phyloP scores from a whole-genome alignment of 163 green algal genomes.

The Scenedesmus sp. region DNA sequence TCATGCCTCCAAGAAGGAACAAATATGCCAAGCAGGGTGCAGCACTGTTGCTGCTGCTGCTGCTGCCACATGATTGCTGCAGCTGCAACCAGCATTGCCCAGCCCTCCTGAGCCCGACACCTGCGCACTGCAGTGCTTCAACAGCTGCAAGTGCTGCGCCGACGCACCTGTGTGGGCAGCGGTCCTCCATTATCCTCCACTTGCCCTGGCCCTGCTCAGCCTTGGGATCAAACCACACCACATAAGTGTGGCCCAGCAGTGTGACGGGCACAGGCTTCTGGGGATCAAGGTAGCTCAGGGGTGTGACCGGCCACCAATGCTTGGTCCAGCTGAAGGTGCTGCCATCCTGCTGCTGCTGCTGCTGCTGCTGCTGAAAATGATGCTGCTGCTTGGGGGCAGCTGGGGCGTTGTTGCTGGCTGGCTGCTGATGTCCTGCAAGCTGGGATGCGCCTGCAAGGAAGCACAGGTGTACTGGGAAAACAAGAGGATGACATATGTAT shows the following conservation, averaged over 20 bases:
- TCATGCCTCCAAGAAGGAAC: no score
- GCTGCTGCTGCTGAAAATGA: no score
- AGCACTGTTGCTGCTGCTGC: slow-evolving; percentile 15
- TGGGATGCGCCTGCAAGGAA: not conserved
- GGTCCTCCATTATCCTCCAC: slow-evolving; percentile 50
- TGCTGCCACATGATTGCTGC: no score
- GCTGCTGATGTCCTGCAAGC: not conserved
- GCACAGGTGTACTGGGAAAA: not conserved
- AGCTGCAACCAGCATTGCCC: no score
- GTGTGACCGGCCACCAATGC: slow-evolving; percentile 49
- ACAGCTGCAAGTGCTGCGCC: not conserved
- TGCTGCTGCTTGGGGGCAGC: not conserved
- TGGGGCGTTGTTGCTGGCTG: not conserved
- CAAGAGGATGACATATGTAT: not conserved
- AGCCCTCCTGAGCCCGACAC: no score
- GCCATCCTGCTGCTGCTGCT: slow-evolving; percentile 9
- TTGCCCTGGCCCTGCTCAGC: slow-evolving; percentile 5
- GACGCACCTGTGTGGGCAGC: slow-evolving; percentile 37
- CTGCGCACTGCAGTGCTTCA: not conserved
- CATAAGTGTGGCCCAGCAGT: slow-evolving; percentile 58
- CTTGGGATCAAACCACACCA: slow-evolving; percentile 55
- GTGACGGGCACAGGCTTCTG: slow-evolving; percentile 49
- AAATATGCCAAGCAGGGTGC: no score
- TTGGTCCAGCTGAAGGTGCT: slow-evolving; percentile 50
- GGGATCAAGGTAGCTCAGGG: slow-evolving; percentile 45